Evolutionary conservation across 148 eudicot species (phyloP).

Genomic region (Hydrangea macrophylla): DNA sequence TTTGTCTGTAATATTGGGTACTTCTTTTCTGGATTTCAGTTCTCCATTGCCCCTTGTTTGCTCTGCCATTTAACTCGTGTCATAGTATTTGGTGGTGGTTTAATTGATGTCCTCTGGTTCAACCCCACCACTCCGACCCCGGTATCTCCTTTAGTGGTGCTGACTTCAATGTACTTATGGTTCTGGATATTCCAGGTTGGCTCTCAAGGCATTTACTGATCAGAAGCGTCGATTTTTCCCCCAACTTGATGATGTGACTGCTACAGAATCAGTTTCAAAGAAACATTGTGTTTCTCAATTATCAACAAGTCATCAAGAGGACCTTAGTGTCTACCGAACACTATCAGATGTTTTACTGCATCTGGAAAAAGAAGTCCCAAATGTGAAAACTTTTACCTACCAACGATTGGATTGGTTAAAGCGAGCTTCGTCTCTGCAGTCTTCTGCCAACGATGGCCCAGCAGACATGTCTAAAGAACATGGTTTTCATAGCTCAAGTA

Average conservation of each 20-base stretch:
- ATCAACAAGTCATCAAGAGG: slow-evolving; percentile 52
- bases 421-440: slow-evolving; percentile 64
- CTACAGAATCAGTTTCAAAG: slow-evolving; percentile 44
- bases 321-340: slow-evolving; percentile 41
- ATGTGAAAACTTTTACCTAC: slow-evolving; percentile 54
- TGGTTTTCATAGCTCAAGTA: slow-evolving; percentile 44
- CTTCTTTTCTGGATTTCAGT: neutral
- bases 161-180: slow-evolving; percentile 6
- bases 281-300: slow-evolving; percentile 50
- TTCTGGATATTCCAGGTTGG: slow-evolving; percentile 50
- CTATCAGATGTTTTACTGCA: slow-evolving; percentile 42
- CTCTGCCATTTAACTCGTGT: neutral
- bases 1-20: too few species aligned
- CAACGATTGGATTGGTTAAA: slow-evolving; percentile 84
- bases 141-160: neutral
- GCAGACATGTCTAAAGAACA: slow-evolving; percentile 48
- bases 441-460: slow-evolving; percentile 46
- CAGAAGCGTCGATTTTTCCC: slow-evolving; percentile 87
- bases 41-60: neutral
- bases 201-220: slow-evolving; percentile 86
- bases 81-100: neutral
- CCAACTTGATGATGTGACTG: slow-evolving; percentile 55
- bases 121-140: neutral
- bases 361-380: slow-evolving; percentile 64
- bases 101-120: too few species aligned